Conservation (phyloP, 371 early-diverging fungal genomes). For the Chytridium lagenaria region DNA sequence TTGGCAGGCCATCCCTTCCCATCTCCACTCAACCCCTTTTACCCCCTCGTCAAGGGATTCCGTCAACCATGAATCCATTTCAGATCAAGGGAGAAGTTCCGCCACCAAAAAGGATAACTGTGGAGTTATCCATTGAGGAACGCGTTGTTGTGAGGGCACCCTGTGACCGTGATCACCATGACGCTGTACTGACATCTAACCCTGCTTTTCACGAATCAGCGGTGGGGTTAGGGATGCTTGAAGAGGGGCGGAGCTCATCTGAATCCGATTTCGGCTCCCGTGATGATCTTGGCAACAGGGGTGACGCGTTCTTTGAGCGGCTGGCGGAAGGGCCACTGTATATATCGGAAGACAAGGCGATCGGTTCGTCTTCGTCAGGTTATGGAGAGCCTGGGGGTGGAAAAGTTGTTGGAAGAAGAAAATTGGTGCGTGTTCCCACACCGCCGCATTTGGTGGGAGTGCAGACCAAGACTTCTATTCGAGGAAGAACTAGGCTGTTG, state of each 20-base stretch:
- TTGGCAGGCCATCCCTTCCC: too few relatives aligned
- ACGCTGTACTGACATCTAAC: not conserved
- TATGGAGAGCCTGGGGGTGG: too few relatives aligned
- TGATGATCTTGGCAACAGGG: too few relatives aligned
- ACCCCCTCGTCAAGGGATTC: not conserved
- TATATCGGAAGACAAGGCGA: too few relatives aligned
- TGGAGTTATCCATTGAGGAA: constrained; percentile 2
- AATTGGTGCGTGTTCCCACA: not conserved
- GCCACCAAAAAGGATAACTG: not conserved
- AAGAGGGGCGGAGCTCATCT: not conserved
- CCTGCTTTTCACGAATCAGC: constrained; percentile 6
- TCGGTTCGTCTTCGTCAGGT: too few relatives aligned
- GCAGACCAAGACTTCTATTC: not conserved
- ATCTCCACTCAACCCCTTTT: not conserved
- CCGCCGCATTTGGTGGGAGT: not conserved
- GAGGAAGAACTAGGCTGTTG: not conserved
- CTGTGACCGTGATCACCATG: not conserved
- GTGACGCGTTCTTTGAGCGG: too few relatives aligned
- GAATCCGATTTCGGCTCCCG: not conserved
- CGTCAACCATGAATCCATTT: not conserved
- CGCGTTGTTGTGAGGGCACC: not conserved
- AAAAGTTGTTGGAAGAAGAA: not conserved
- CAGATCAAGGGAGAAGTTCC: not conserved
- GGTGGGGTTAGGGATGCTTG: not conserved
- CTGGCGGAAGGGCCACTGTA: too few relatives aligned